Conservation (phyloP, 2,329 filamentous ascomycete species). For the Cercospora zeae-maydis region DNA sequence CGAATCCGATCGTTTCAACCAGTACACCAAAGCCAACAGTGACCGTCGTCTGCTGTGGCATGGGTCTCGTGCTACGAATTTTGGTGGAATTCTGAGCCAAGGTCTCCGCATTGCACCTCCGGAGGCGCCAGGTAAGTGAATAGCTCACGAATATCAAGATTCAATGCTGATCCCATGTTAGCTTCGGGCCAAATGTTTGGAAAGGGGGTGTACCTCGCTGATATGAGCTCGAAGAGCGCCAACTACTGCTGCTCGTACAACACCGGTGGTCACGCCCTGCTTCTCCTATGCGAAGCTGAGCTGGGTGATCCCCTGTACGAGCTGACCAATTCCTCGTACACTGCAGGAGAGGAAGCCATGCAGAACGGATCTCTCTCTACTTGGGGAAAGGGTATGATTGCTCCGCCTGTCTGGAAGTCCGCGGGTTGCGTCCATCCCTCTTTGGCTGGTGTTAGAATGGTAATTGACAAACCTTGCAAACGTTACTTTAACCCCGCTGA, state of each 20-base stretch:
- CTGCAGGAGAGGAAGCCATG: slow-evolving; percentile 62
- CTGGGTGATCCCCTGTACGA: slow-evolving; percentile 71
- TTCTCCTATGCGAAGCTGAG: slow-evolving; percentile 81
- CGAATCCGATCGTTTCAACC: slow-evolving; percentile 66
- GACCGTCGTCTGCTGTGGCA: slow-evolving; percentile 83
- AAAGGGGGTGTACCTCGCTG: slow-evolving; percentile 84
- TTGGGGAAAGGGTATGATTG: slow-evolving; percentile 63
- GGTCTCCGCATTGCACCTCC: slow-evolving; percentile 86
- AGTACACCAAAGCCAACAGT: slow-evolving; percentile 52
- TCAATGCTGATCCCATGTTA: neutral
- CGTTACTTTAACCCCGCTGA: neutral
- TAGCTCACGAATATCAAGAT: slow-evolving; percentile 50
- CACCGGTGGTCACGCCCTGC: slow-evolving; percentile 61
- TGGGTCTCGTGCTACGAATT: slow-evolving; percentile 78
- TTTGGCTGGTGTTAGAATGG: slow-evolving; percentile 67
- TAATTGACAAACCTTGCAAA: slow-evolving; percentile 39
- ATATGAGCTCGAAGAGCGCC: slow-evolving; percentile 79
- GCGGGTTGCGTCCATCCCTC: slow-evolving; percentile 61
- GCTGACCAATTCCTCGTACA: slow-evolving; percentile 56
- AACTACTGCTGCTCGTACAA: slow-evolving; percentile 61
- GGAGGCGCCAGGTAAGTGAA: slow-evolving; percentile 62
- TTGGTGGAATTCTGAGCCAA: slow-evolving; percentile 80
- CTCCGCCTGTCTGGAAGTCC: slow-evolving; percentile 72
- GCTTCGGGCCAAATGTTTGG: slow-evolving; percentile 63
- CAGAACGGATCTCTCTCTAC: slow-evolving; percentile 62